Evolutionary conservation across 495 filamentous ascomycete genomes (phyloP).

Genomic region (Lophiotrema nucula): DNA sequence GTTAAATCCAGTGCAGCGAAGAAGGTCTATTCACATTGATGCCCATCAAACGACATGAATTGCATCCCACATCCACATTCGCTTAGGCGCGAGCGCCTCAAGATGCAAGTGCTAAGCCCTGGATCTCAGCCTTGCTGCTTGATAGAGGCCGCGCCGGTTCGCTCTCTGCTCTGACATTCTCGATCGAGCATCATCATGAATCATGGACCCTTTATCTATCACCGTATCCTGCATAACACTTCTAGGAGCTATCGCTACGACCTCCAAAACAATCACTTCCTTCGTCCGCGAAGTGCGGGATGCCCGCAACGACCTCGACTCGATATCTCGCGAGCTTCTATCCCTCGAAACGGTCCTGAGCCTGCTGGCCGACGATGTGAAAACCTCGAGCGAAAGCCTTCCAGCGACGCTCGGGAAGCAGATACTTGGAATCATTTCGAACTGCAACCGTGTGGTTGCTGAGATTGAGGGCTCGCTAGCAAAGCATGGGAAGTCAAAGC

Average conservation of each 20-base stretch:
- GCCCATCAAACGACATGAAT: no score
- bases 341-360: constrained; percentile 48
- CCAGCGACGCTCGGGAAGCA: background rate
- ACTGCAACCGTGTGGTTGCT: constrained; percentile 6
- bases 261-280: background rate
- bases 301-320: constrained; percentile 47
- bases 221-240: constrained; percentile 45
- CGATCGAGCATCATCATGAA: no score
- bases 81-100: no score
- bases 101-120: no score
- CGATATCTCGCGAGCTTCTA: constrained; percentile 49
- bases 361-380: constrained; percentile 48
- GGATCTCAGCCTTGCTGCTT: no score
- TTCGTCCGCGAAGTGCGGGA: constrained; percentile 50
- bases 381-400: background rate
- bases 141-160: no score
- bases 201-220: constrained; percentile 38
- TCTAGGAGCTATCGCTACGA: constrained; percentile 32
- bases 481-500: constrained; percentile 1
- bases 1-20: no score
- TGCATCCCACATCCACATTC: no score
- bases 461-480: constrained; percentile 2
- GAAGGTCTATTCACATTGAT: no score
- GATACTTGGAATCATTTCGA: constrained; percentile 37
- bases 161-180: no score